Evolutionary conservation across 768 basidiomycete species (phyloP), one percentile per base, ranked within the genome.

Genomic region (Rhizopogon vesiculosus): DNA sequence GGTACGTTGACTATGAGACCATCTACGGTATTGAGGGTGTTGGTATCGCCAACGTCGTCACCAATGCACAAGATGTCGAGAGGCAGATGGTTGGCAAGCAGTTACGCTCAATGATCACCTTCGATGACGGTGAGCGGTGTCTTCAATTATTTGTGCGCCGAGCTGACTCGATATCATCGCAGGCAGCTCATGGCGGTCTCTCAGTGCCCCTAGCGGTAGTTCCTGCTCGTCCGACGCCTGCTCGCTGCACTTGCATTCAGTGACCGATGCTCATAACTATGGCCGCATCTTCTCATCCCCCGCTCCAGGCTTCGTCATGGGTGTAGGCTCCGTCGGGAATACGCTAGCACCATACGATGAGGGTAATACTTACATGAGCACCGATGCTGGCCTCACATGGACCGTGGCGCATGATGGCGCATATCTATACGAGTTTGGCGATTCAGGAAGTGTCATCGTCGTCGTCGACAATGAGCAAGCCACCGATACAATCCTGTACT

Each of bases 351-450:
- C 83, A 0, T 98, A 98, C 62, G 84, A 89, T 42, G 87, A 97
- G 39, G 86, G 90, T 64, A 93, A 97, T 63, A 98, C 96, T 0
- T 99, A 97, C 76, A 68, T 98, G 57, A 95, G 92, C 61, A 87
- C 79, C 0, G 92, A 99, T 64, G 94, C 87, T 0, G 97, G 97
- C 1, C 61, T 93, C 13, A 82, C 83, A 5, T 99, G 97, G 96
- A 72, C 64, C 22, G 93, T 92, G 87, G 78, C 87, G 9, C 75
- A 76, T 42, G 73, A 70, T 51, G 85, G 87, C 22, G 90, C 96
- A 0, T 87, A 92, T 66, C 93, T 94, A 72, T 98, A 98, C 64
- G 95, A 98, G 72, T 95, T 98, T 67, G 97, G 97, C 5, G 97
- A 97, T 64, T 79, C 80, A 63, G 97, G 81, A 0, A 89, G 88